Base-by-base conservation (phyloP, 805 yeast genomes). In the Kluyveromyces siamensis region DNA sequence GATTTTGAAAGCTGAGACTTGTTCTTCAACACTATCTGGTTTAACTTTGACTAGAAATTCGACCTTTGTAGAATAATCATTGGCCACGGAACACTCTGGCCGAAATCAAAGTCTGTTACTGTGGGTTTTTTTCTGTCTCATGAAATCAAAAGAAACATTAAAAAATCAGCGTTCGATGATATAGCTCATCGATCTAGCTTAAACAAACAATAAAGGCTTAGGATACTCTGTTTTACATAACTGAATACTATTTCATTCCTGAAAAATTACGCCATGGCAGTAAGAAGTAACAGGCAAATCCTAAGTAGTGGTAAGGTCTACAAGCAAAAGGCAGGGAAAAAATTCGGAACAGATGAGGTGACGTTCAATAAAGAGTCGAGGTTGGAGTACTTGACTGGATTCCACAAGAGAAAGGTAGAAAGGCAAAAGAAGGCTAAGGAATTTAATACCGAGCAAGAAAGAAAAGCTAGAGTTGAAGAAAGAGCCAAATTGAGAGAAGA, bases 391-490 rank as follows among this genome's bases (percentile, higher is more conserved):
- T 70, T 91, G 55, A 91, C 97, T 2, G 99, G 99, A 39, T 91
- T 91, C 66, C 98, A 93, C 67, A 91, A 91, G 69, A 78, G 99
- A 61, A 91, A 91, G 64, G 64, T 91, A 16, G 86, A 86, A 60
- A 77, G 98, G 65, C 85, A 86, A 68, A 90, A 88, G 69, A 81
- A 83, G 54, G 98, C 97, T 0, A 81, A 79, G 55, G 87, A 78
- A 51, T 81, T 73, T 58, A 78, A 77, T 45, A 81, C 83, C 56
- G 96, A 90, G 62, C 86, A 83, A 61, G 93, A 84, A 6, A 74
- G 90, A 49, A 70, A 79, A 54, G 81, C 80, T 2, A 78, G 78
- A 57, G 73, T 88, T 10, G 95, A 84, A 55, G 96, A 87, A 60
- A 77, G 97, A 51, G 79, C 81, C 55, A 72, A 74, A 52, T 52